phyloP scores from a whole-genome alignment of 257 asterid genomes.

The Jacaranda copaia region DNA sequence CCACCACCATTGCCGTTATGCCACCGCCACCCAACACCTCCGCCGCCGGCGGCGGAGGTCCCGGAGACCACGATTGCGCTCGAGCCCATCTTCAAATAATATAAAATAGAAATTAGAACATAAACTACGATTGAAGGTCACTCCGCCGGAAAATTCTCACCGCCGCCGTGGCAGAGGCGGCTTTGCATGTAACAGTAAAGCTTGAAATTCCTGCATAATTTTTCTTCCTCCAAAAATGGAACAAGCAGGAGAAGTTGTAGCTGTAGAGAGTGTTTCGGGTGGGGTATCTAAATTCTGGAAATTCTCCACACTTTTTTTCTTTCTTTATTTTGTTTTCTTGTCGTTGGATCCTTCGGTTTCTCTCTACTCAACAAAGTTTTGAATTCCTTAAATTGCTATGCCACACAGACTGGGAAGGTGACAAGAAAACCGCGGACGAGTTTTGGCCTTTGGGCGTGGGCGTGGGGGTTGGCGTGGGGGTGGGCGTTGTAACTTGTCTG shows the following conservation, averaged over 20 bases:
- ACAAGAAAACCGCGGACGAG: constrained; percentile 19
- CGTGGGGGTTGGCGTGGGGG: not conserved
- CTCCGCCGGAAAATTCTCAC: not conserved
- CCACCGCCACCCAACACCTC: constrained; percentile 48
- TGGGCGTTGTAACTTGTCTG: constrained; percentile 14
- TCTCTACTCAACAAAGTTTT: not conserved
- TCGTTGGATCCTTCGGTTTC: not conserved
- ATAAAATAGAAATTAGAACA: not conserved
- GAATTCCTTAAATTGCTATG: constrained; percentile 8
- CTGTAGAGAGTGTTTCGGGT: not conserved
- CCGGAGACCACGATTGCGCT: constrained; percentile 36
- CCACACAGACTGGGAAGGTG: constrained; percentile 13
- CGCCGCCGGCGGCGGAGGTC: constrained; percentile 25
- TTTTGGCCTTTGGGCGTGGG: not conserved
- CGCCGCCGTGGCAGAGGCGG: constrained; percentile 30
- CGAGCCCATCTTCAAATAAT: constrained; percentile 45
- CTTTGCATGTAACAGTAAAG: constrained; percentile 31
- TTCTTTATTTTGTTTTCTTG: not conserved
- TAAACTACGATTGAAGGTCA: not conserved
- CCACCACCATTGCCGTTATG: constrained; percentile 31
- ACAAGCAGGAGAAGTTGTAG: not conserved
- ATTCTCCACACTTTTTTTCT: not conserved
- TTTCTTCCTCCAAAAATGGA: not conserved
- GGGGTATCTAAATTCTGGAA: not conserved
- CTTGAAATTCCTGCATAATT: constrained; percentile 29